phyloP scores from a whole-genome alignment of 2,329 filamentous ascomycete species.

The Pezicula carpinea region DNA sequence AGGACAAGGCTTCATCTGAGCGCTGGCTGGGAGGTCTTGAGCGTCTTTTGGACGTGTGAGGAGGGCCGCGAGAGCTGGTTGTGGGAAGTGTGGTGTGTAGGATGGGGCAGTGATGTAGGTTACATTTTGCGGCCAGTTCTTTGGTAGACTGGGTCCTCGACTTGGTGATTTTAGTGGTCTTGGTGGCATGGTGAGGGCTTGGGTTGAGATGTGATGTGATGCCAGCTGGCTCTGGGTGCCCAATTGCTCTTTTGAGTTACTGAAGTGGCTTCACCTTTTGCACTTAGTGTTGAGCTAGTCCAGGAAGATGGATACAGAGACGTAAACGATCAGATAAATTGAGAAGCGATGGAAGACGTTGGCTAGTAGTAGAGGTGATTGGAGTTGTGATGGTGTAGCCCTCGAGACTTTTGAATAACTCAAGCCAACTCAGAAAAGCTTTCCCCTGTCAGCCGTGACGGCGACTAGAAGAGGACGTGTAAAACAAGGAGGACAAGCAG shows the following conservation, averaged over 20 bases:
- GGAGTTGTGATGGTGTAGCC: no score
- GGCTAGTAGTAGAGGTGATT: no score
- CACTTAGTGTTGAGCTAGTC: no score
- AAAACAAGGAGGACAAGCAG: no score
- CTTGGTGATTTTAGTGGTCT: neutral
- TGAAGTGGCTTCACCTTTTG: neutral
- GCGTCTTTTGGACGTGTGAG: constrained; percentile 20
- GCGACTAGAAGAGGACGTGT: no score
- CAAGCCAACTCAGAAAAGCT: no score
- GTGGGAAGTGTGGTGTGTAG: constrained; percentile 37
- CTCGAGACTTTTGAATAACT: no score
- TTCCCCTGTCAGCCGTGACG: no score
- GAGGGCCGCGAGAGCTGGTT: constrained; percentile 14
- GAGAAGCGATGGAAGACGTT: no score
- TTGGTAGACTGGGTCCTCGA: constrained; percentile 31
- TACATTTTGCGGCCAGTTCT: constrained; percentile 52
- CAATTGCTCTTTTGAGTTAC: neutral
- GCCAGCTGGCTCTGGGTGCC: neutral
- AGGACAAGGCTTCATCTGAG: constrained; percentile 40
- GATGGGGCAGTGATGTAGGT: constrained; percentile 47
- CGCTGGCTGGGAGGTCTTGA: constrained; percentile 30
- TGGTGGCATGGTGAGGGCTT: constrained; percentile 2
- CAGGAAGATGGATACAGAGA: no score
- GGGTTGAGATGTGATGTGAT: neutral
- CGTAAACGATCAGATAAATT: no score